Evolutionary conservation across 805 yeast species (phyloP).

Genomic region (Lipomyces mesembrius): DNA sequence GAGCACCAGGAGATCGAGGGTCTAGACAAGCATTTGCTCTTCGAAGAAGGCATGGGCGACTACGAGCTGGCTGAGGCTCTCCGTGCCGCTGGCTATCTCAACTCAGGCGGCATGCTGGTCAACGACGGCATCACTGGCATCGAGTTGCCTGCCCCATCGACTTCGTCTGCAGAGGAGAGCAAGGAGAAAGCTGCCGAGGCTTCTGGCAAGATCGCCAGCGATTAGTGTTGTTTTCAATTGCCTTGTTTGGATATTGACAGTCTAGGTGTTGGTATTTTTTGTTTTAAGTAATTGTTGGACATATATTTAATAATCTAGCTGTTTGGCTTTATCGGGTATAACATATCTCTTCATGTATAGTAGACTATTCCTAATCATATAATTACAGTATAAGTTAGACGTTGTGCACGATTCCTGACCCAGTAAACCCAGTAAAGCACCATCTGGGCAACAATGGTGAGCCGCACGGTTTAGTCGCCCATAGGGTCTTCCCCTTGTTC

Average conservation of each 20-base stretch:
- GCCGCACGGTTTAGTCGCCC: too few relatives aligned
- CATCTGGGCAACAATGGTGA: too few relatives aligned
- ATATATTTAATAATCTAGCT: not conserved
- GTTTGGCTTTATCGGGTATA: not conserved
- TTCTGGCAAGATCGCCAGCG: not conserved
- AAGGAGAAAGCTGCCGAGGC: constrained; percentile 9
- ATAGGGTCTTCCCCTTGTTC: too few relatives aligned
- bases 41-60: constrained; percentile 37
- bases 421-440: too few relatives aligned
- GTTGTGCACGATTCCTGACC: too few relatives aligned
- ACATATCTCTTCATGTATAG: not conserved
- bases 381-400: too few relatives aligned
- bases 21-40: constrained; percentile 60
- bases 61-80: constrained; percentile 33
- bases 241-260: not conserved
- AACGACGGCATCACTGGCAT: constrained; percentile 25
- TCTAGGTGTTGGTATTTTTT: not conserved
- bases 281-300: not conserved
- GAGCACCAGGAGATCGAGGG: constrained; percentile 89
- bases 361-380: not conserved
- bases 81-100: constrained; percentile 26
- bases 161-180: constrained; percentile 15
- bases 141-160: constrained; percentile 16
- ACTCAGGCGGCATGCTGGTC: constrained; percentile 15
- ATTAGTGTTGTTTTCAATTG: not conserved